Percentiles rank a stretch among this genome's conserved stretches.
Evolutionary conservation across 495 filamentous ascomycete genomes (phyloP).

Genomic region (Apodospora peruviana): DNA sequence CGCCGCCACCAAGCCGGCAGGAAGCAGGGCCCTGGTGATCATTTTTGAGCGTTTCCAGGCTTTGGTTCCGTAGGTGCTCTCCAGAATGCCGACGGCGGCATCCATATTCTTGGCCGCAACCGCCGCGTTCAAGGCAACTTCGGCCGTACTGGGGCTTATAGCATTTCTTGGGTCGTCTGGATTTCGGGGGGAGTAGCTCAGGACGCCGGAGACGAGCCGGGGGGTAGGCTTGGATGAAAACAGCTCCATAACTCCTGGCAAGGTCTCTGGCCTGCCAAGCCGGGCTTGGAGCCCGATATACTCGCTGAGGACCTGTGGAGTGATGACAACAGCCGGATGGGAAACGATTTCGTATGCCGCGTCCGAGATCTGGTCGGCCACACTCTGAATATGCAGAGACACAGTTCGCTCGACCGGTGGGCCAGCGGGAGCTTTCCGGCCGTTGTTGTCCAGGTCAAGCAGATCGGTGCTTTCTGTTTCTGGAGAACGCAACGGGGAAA

Average conservation of each 20-base stretch:
- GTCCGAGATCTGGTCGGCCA: constrained; percentile 42
- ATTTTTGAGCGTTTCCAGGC: constrained; percentile 68
- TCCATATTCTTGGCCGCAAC: constrained; percentile 69
- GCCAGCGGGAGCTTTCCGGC: constrained; percentile 6
- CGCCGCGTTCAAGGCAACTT: constrained; percentile 67
- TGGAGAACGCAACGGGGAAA: constrained; percentile 7
- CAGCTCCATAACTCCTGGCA: constrained; percentile 74
- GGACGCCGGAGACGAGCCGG: constrained; percentile 48
- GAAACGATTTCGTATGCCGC: constrained; percentile 60
- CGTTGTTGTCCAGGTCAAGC: constrained; percentile 20
- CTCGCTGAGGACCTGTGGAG: constrained; percentile 56
- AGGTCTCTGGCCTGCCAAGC: constrained; percentile 63
- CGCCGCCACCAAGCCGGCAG: constrained; percentile 34
- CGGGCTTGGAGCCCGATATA: constrained; percentile 69
- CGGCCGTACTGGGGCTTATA: constrained; percentile 59
- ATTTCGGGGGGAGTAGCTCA: constrained; percentile 56
- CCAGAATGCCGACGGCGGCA: constrained; percentile 72
- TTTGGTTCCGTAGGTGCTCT: constrained; percentile 66
- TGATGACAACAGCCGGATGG: constrained; percentile 77
- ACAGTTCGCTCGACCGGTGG: background rate
- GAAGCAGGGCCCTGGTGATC: constrained; percentile 38
- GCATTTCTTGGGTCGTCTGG: constrained; percentile 65
- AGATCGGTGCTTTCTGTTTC: constrained; percentile 19
- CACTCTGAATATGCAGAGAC: constrained; percentile 15
- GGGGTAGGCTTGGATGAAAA: constrained; percentile 82